These are phyloP conservation scores for Suillus tomentosus DNA, from an alignment of 768 basidiomycete species.

Conservation along the genomic window DNA sequence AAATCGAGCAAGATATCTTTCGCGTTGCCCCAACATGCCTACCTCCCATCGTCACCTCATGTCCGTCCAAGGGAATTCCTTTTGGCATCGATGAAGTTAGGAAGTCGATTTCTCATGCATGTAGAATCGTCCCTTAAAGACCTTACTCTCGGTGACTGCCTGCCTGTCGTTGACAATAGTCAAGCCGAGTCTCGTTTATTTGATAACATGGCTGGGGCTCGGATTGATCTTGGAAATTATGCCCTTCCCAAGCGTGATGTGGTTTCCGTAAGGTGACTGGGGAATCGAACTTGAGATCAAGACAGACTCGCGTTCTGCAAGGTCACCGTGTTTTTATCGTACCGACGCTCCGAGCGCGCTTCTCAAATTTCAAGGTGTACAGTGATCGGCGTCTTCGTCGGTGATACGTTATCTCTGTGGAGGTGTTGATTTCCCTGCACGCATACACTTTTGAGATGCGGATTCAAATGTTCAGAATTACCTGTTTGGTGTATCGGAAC, in stretches of 20 bases:
- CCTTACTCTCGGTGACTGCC: background rate
- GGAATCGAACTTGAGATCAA: background rate
- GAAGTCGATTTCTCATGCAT: constrained; percentile 60
- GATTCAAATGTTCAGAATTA: background rate
- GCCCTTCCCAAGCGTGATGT: background rate
- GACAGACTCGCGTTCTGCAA: background rate
- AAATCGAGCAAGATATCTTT: constrained; percentile 54
- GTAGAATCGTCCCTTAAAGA: constrained; percentile 38
- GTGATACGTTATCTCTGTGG: background rate
- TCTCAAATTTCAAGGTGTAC: background rate
- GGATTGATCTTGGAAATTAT: background rate
- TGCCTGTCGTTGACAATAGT: background rate
- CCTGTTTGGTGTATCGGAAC: background rate
- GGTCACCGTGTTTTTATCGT: background rate
- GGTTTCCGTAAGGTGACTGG: background rate
- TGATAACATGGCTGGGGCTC: background rate
- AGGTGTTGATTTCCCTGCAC: background rate
- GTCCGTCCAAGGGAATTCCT: constrained; percentile 47
- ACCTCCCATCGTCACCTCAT: constrained; percentile 60
- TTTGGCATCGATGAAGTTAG: constrained; percentile 62
- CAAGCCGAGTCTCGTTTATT: background rate
- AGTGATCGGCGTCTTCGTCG: background rate
- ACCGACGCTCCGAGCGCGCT: background rate
- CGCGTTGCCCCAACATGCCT: constrained; percentile 59
- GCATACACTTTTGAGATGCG: background rate